phyloP scores from a whole-genome alignment of 179 eudicot species.

The Heliamphora pulchella region DNA sequence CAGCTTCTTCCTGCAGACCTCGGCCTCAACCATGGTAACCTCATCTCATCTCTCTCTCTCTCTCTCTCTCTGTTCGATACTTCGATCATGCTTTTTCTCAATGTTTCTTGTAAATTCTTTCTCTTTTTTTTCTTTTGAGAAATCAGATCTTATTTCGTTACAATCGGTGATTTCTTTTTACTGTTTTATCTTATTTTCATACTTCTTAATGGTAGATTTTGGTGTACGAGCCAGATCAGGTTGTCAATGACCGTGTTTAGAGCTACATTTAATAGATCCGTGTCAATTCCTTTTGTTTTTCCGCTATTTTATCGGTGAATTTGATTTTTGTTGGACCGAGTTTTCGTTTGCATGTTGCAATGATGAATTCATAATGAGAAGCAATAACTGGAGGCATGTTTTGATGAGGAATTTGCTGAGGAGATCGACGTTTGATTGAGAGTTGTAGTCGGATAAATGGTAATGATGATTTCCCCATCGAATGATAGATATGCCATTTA shows the following conservation, averaged over 20 bases:
- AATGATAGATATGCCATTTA: background rate
- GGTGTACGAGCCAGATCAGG: background rate
- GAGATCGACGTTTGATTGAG: background rate
- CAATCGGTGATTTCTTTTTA: background rate
- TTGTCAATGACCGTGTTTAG: constrained; percentile 1
- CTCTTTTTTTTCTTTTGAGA: background rate
- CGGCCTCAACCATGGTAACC: constrained; percentile 7
- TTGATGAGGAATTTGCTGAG: background rate
- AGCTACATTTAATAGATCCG: background rate
- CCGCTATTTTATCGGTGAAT: background rate
- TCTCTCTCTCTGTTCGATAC: background rate
- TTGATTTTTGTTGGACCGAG: background rate
- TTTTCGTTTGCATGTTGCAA: constrained; percentile 1
- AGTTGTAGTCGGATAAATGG: background rate
- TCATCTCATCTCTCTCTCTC: background rate
- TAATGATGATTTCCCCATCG: background rate
- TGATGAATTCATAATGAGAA: background rate
- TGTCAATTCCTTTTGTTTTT: background rate
- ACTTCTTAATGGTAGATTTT: background rate
- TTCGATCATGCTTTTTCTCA: too few relatives aligned
- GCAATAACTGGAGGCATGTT: background rate
- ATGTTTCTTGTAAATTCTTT: background rate
- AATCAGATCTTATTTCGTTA: background rate
- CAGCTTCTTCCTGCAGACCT: constrained; percentile 6
- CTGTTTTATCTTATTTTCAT: background rate